These are phyloP conservation scores for Entomortierella parvispora DNA, from an alignment of 192 early-diverging fungal genomes.

Conservation along the genomic window DNA sequence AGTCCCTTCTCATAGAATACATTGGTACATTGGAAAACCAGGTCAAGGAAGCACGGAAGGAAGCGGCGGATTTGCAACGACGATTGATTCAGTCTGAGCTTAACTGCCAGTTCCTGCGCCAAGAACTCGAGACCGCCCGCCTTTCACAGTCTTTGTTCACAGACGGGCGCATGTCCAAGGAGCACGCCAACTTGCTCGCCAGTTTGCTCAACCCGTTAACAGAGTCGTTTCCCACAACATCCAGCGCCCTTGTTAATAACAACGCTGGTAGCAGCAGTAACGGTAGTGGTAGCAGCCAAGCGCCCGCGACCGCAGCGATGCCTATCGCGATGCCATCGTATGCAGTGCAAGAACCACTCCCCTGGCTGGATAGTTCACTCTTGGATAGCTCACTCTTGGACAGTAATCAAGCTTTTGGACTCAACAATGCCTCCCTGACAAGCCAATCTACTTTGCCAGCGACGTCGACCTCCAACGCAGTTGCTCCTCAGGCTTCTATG, in stretches of 20 bases:
- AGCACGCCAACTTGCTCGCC: conserved; percentile 41
- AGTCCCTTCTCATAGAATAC: conserved; percentile 47
- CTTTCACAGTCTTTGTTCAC: conserved; percentile 33
- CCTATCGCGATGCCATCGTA: neutral
- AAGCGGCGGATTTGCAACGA: conserved; percentile 56
- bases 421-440: neutral
- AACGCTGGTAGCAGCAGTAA: neutral
- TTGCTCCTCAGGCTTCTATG: neutral
- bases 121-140: conserved; percentile 27
- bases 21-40: conserved; percentile 69
- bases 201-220: conserved; percentile 30
- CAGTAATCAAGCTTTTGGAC: neutral
- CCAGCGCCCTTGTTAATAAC: neutral
- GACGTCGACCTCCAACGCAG: neutral
- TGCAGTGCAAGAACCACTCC: neutral
- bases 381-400: too few relatives aligned
- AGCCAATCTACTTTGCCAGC: too few relatives aligned
- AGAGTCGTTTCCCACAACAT: conserved; percentile 23
- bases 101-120: conserved; percentile 42
- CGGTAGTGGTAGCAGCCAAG: neutral
- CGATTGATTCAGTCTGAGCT: conserved; percentile 53
- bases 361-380: too few relatives aligned
- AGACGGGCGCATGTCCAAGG: conserved; percentile 26
- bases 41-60: conserved; percentile 60
- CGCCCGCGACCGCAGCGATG: neutral